Conservation (phyloP, 2,329 filamentous ascomycete species). For the Pyricularia sp. region DNA sequence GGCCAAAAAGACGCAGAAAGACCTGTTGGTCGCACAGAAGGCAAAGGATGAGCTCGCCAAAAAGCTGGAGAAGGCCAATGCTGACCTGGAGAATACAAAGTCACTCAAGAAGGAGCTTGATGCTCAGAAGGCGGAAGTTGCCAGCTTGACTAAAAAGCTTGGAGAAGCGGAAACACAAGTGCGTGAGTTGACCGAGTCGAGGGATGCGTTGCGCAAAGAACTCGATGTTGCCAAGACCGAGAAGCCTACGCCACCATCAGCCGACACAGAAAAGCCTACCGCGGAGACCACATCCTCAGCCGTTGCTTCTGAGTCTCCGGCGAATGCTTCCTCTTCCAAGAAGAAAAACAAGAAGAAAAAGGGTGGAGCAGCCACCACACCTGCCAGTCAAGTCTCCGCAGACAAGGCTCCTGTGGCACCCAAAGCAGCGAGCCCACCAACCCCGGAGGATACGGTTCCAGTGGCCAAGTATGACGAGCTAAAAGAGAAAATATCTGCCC, state of each 20-base stretch:
- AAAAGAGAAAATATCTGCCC: constrained; percentile 33
- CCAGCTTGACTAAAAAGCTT: constrained; percentile 35
- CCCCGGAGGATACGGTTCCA: background rate
- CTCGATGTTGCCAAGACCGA: background rate
- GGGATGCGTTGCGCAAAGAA: background rate
- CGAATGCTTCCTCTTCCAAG: constrained; percentile 15
- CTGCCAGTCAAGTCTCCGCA: background rate
- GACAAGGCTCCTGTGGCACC: background rate
- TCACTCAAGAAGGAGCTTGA: constrained; percentile 37
- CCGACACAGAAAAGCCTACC: background rate
- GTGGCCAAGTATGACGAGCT: constrained; percentile 19
- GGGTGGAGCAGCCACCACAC: constrained; percentile 33
- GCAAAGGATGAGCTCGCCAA: constrained; percentile 53
- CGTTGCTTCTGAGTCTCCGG: constrained; percentile 14
- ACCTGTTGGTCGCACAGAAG: constrained; percentile 48
- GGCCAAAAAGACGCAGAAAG: constrained; percentile 29
- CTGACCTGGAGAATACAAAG: constrained; percentile 39
- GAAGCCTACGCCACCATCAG: background rate
- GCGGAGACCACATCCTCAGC: constrained; percentile 3
- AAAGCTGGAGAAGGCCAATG: constrained; percentile 54
- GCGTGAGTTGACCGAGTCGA: constrained; percentile 18
- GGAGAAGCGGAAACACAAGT: constrained; percentile 30
- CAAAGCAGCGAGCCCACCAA: background rate
- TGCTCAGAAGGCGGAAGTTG: constrained; percentile 33
- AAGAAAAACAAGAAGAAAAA: constrained; percentile 81